Base-by-base conservation (phyloP, 768 basidiomycete genomes). In the Pleurotus platypus region DNA sequence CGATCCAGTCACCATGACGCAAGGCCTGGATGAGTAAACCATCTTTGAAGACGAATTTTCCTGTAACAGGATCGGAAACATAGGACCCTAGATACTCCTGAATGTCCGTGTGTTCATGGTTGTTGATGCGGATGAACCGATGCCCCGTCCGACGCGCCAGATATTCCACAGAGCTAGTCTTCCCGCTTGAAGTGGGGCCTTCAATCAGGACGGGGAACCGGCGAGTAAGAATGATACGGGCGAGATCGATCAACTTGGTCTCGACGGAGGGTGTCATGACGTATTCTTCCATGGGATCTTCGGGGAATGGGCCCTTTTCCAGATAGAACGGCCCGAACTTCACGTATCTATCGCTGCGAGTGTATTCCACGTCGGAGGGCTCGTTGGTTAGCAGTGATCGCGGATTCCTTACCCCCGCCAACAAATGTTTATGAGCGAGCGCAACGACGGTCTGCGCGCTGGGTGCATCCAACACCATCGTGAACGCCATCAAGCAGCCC, bases 81-180 rank as follows among this genome's bases (percentile, higher is more conserved):
- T 99, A 99, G 0, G 94, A 94, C 2, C 97, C 97, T 46, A 98
- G 80, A 66, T 99, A 99, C 68, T 99, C 97, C 66, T 99, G 97
- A 49, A 99, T 97, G 67, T 99, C 97, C 4, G 97, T 99, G 66
- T 98, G 97, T 61, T 99, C 97, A 73, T 99, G 97, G 65, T 99
- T 99, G 75, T 99, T 99, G 79, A 99, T 98, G 40, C 97, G 91
- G 27, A 99, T 86, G 70, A 98, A 98, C 37, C 82, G 85, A 75
- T 99, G 97, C 0, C 97, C 96, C 0, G 94, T 97, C 56, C 90
- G 81, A 59, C 84, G 84, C 4, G 97, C 96, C 26, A 99, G 82
- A 69, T 95, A 98, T 72, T 98, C 95, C 46, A 99, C 86, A 1
- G 96, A 92, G 63, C 92, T 94, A 2, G 97, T 99, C 77, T 99